Evolutionary conservation across 345 rosid genomes (phyloP), one percentile per base, ranked within the genome.

Genomic region (Linum tenue): DNA sequence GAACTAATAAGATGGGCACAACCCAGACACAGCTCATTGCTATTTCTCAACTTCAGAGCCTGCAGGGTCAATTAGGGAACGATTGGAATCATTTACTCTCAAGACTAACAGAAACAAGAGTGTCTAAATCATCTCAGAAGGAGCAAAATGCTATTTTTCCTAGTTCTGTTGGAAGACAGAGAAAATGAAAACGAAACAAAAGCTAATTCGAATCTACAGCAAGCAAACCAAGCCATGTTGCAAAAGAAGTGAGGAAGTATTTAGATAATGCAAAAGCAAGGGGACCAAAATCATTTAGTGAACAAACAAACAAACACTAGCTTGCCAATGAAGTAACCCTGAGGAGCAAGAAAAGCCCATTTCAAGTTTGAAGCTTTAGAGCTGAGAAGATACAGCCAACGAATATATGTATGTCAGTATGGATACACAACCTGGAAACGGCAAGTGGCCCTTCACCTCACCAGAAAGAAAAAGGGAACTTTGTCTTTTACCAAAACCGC

Each of bases 21-120:
- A 78, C 70, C 81, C 69, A 77, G 63, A 75, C 71, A 82, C 74
- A 73, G 70, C 70, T 78, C 90, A 85, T 85, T 35, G 8, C 11
- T 31, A 37, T 57, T 4, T 22, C 7, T 31, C 59, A 35, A n/a
- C 5, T 31, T 7, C 35, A 31, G 31, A 10, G 57, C 4, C 57
- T 55, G 16, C 57, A 11, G 15, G 16, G 76, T 85, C 74, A 70
- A 40, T 59, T 64, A 59, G 55, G 57, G 73, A 64, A 37, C 31
- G 31, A 22, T 22, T 22, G 31, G 31, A 22, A 22, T 22, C 31
- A 22, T 22, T 22, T 22, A 22, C 31, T 22, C 1, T 22, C 31
- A 22, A 22, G 31, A 22, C 31, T 22, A 66, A 35, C 39, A 67
- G 60, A 72, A n/a, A 22, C n/a, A 68, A 15, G 5, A 39, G 65